These are phyloP conservation scores for Echium plantagineum DNA, from an alignment of 257 asterid genomes.

Conservation along the genomic window DNA sequence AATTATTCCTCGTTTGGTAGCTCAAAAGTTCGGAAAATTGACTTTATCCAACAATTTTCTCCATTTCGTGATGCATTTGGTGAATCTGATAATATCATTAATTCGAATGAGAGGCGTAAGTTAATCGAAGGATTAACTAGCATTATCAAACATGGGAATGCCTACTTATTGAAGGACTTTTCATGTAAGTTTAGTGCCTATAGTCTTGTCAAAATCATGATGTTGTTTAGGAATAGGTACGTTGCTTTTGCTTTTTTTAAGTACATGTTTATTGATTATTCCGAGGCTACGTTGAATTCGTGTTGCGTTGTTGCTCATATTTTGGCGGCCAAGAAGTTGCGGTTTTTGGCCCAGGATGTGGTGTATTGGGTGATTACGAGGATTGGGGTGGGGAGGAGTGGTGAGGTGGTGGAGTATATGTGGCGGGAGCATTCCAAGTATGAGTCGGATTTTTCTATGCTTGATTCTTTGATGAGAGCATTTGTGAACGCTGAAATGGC, in stretches of 20 bases:
- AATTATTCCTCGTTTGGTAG: too few relatives aligned
- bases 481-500: conserved; percentile 33
- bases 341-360: conserved; percentile 66
- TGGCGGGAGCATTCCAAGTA: conserved; percentile 31
- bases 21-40: conserved; percentile 19
- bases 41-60: conserved; percentile 57
- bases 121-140: conserved; percentile 46
- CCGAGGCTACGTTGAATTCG: conserved; percentile 26
- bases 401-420: conserved; percentile 34
- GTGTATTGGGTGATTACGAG: conserved; percentile 52
- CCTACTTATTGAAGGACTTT: conserved; percentile 24
- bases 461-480: conserved; percentile 73
- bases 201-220: conserved; percentile 49
- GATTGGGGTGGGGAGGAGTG: conserved; percentile 57
- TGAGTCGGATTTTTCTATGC: conserved; percentile 41
- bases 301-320: conserved; percentile 55
- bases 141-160: conserved; percentile 40
- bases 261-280: conserved; percentile 32
- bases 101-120: conserved; percentile 66
- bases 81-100: conserved; percentile 24
- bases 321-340: conserved; percentile 33
- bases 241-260: conserved; percentile 77
- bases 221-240: conserved; percentile 26
- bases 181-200: conserved; percentile 44
- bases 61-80: conserved; percentile 25